A percentile compares a stretch with the other conserved stretches of the same genome.
phyloP scores from a whole-genome alignment of 1,139 yeast species.

The Scheffersomyces illinoinensis region DNA sequence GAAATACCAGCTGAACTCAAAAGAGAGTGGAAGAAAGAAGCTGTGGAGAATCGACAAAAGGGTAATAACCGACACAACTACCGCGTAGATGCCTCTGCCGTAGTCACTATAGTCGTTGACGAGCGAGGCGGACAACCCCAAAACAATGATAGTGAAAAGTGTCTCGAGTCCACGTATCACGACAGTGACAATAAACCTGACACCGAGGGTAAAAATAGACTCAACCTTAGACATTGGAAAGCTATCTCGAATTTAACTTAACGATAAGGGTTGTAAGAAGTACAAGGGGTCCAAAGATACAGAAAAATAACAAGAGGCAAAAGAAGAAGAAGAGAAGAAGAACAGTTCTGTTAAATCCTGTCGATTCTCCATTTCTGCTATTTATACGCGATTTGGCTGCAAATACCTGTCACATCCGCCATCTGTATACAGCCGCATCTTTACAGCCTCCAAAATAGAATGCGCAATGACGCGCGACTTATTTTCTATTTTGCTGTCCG shows the following conservation, averaged over 20 bases:
- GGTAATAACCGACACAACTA: slow-evolving; percentile 21
- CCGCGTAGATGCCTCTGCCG: slow-evolving; percentile 16
- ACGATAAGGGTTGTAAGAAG: not conserved
- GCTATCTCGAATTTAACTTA: not conserved
- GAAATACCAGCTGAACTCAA: slow-evolving; percentile 2
- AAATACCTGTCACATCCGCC: not conserved
- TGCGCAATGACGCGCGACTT: not conserved
- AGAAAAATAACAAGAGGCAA: not conserved
- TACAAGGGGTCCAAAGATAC: not conserved
- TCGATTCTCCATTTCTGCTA: not conserved
- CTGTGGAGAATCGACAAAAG: slow-evolving; percentile 4
- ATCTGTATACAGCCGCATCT: not conserved
- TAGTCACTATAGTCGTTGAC: slow-evolving; percentile 2
- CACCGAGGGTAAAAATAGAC: not conserved
- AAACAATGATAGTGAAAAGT: slow-evolving; percentile 18
- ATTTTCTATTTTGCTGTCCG: not conserved
- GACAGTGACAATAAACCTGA: not conserved
- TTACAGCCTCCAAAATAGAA: not conserved
- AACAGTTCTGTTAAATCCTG: not conserved
- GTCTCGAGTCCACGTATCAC: slow-evolving; percentile 15
- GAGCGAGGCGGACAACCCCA: slow-evolving; percentile 21
- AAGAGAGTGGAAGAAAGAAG: slow-evolving; percentile 3
- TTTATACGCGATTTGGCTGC: not conserved
- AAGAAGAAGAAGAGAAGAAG: not conserved
- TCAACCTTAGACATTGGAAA: not conserved